Evolutionary conservation across 805 yeast genomes (phyloP).

Genomic region (Pichia gijzeniarum): DNA sequence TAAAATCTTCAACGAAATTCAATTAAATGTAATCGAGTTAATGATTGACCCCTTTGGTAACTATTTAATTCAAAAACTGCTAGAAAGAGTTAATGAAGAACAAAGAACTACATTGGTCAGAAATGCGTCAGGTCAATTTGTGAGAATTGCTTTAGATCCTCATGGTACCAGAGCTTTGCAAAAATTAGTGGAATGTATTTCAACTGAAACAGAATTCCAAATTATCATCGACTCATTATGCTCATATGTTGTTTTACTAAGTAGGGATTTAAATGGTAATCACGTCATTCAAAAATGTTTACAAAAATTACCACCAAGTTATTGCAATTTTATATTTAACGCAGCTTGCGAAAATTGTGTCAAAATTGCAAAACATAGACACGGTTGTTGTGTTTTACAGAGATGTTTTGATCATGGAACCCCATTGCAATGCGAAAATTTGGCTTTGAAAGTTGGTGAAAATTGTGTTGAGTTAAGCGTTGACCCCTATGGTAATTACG

Average conservation of each 20-base stretch:
- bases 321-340: slow-evolving; percentile 84
- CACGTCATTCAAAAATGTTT: slow-evolving; percentile 94
- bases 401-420: slow-evolving; percentile 91
- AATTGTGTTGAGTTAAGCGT: slow-evolving; percentile 65
- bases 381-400: slow-evolving; percentile 96
- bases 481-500: slow-evolving; percentile 97
- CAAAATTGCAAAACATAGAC: slow-evolving; percentile 88
- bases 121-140: slow-evolving; percentile 67
- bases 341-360: slow-evolving; percentile 69
- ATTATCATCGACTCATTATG: slow-evolving; percentile 34
- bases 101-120: slow-evolving; percentile 67
- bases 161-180: slow-evolving; percentile 97
- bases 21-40: slow-evolving; percentile 69
- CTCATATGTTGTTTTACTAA: slow-evolving; percentile 69
- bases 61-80: slow-evolving; percentile 82
- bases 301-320: slow-evolving; percentile 59
- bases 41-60: slow-evolving; percentile 98
- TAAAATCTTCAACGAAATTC: slow-evolving; percentile 75
- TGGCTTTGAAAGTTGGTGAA: slow-evolving; percentile 62
- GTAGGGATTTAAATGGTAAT: slow-evolving; percentile 91
- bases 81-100: slow-evolving; percentile 64
- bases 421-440: slow-evolving; percentile 55
- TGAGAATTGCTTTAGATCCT: slow-evolving; percentile 80
- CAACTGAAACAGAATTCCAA: slow-evolving; percentile 63
- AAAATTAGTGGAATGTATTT: slow-evolving; percentile 78